Evolutionary conservation across 306 rosid genomes (phyloP), one percentile per base, ranked within the genome.

Genomic region (Albizia julibrissin): DNA sequence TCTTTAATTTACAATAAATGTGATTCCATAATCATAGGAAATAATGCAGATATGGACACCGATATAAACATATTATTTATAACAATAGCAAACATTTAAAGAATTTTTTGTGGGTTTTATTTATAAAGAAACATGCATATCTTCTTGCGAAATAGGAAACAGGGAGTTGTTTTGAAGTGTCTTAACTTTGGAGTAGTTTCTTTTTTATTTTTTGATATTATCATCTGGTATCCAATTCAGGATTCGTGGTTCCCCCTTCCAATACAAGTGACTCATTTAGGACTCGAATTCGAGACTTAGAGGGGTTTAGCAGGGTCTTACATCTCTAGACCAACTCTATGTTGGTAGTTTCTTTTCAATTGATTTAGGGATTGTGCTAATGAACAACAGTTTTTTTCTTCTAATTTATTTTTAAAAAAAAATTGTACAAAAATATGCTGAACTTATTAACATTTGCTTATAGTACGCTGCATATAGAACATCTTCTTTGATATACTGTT

Each of bases 321-420:
- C 31, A 29, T 2, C 31, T 2, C 3, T 29, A 29, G 31, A 29
- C 31, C 3, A 29, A 29, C 31, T 29, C 3, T 29, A 2, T 29
- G 2, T 29, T 29, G 31, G 0, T 58, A 65, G 21, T 75, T 79
- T 64, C 72, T 71, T 86, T 79, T 66, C 72, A 5, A 43, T 76
- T 67, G 77, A 72, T 70, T 73, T 52, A 70, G 29, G 8, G 26
- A 78, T 74, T 64, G 82, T 75, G 71, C 82, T 37, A 69, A 0
- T 43, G 69, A 84, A 72, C 78, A 84, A 54, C 83, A 81, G 43
- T 81, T 69, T 52, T 62, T 52, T 21, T 2, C 29, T 56, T 56
- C 3, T 56, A n/a, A 56, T n/a, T 56, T 19, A 56, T 56, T 8
- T 69, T 84, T 84, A 39, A 81, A 86, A 84, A 82, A 72, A 87